Conservation (phyloP, 257 asterid genomes). For the Penstemon barbatus region DNA sequence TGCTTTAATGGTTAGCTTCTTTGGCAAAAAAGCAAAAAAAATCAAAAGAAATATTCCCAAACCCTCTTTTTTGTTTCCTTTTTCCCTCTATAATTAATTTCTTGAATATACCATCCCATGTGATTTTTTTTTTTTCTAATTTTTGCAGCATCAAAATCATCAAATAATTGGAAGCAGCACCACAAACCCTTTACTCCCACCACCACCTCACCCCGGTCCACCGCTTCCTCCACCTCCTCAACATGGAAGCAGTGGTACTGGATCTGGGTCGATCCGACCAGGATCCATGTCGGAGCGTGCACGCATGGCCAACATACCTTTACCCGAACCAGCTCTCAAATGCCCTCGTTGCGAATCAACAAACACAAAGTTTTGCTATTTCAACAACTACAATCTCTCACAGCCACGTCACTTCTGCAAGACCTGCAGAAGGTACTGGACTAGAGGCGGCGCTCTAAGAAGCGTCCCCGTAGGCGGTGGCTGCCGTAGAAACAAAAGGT, state of each 20-base stretch:
- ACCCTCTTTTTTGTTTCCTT: conserved; percentile 17
- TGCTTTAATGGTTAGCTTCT: conserved; percentile 51
- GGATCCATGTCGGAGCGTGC: conserved; percentile 92
- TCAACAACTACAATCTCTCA: conserved; percentile 83
- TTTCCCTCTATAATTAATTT: conserved; percentile 31
- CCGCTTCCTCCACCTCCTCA: conserved; percentile 46
- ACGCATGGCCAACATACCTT: conserved; percentile 72
- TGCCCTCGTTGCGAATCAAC: conserved; percentile 91
- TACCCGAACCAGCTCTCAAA: conserved; percentile 80
- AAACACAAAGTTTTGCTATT: conserved; percentile 87
- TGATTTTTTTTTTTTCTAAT: conserved; percentile 9
- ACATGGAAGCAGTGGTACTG: conserved; percentile 42
- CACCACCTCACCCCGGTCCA: conserved; percentile 32
- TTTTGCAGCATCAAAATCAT: conserved; percentile 53
- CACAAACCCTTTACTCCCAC: conserved; percentile 44
- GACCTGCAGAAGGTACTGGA: conserved; percentile 76
- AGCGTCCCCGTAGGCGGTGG: conserved; percentile 64
- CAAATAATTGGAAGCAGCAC: conserved; percentile 52
- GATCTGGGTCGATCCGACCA: conserved; percentile 57
- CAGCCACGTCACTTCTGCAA: conserved; percentile 98
- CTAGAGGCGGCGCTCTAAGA: conserved; percentile 60
- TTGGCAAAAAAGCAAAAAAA: conserved; percentile 43
- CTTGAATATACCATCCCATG: conserved; percentile 46
- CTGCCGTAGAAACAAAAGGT: conserved; percentile 50
- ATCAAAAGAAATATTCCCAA: conserved; percentile 64